These are phyloP conservation scores for Podospora comata DNA, from an alignment of 495 filamentous ascomycete genomes.

Conservation along the genomic window DNA sequence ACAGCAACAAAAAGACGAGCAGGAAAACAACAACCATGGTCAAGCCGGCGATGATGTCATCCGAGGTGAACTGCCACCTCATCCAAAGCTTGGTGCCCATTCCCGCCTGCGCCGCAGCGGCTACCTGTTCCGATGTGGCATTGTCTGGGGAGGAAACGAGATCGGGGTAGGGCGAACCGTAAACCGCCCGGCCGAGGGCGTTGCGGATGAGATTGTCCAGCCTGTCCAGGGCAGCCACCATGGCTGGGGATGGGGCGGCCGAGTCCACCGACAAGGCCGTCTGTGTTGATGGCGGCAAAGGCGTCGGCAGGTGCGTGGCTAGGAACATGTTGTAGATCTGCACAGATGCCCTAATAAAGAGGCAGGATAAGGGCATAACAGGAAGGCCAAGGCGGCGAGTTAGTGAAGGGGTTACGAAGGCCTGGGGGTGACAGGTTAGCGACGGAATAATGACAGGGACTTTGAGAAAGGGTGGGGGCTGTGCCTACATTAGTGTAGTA, in stretches of 20 bases:
- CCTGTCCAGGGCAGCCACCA: constrained; percentile 67
- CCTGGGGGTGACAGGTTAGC: constrained; percentile 43
- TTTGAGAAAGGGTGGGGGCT: background rate
- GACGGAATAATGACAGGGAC: background rate
- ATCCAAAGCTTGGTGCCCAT: constrained; percentile 22
- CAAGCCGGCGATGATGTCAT: constrained; percentile 64
- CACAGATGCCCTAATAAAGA: constrained; percentile 90
- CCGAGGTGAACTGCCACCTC: constrained; percentile 44
- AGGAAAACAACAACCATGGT: constrained; percentile 80
- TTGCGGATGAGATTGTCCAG: constrained; percentile 72
- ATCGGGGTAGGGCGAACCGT: constrained; percentile 44
- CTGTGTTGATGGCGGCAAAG: constrained; percentile 65
- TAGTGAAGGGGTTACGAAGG: constrained; percentile 79
- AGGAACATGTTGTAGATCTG: constrained; percentile 99
- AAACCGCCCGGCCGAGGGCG: constrained; percentile 65
- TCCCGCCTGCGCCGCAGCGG: background rate
- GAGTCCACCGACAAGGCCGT: constrained; percentile 57
- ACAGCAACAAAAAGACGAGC: constrained; percentile 69
- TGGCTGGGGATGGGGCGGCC: constrained; percentile 59
- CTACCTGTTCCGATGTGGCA: background rate
- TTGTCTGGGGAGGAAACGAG: constrained; percentile 18
- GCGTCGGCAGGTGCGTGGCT: constrained; percentile 72
- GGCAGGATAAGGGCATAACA: constrained; percentile 85
- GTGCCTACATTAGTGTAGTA: constrained; percentile 83
- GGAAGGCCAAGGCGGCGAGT: constrained; percentile 88